Percentiles rank a stretch among this genome's conserved stretches.
phyloP scores from a whole-genome alignment of 768 basidiomycete genomes.

The Amanita brunnescens region DNA sequence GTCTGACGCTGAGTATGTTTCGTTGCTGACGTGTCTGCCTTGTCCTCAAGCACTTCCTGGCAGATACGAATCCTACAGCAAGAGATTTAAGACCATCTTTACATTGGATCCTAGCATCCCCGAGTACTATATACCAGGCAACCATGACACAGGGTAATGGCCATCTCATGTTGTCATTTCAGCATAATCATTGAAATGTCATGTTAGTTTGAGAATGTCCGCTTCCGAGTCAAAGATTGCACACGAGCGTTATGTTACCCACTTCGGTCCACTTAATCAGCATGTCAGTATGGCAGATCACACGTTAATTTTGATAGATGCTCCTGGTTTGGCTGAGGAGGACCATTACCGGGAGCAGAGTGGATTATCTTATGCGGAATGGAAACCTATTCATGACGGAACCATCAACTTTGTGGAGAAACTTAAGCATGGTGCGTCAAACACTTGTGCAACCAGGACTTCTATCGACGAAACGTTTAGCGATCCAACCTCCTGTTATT shows the following conservation, averaged over 20 bases:
- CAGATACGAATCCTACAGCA: conserved; percentile 70
- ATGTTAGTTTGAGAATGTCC: conserved; percentile 40
- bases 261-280: conserved; percentile 72
- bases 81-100: conserved; percentile 69
- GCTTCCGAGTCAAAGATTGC: conserved; percentile 37
- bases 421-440: conserved; percentile 26
- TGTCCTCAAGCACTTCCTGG: background rate
- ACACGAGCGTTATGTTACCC: conserved; percentile 49
- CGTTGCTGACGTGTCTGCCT: background rate
- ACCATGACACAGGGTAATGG: conserved; percentile 76
- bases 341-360: conserved; percentile 41
- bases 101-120: conserved; percentile 36
- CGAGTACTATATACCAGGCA: conserved; percentile 75
- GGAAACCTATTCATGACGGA: conserved; percentile 40
- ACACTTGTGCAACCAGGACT: background rate
- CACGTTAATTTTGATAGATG: conserved; percentile 64
- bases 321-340: conserved; percentile 68
- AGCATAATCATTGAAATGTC: conserved; percentile 18
- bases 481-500: conserved; percentile 40
- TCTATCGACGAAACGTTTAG: background rate
- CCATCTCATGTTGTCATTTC: conserved; percentile 9
- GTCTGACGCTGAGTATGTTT: conserved; percentile 56
- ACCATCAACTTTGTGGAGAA: conserved; percentile 46
- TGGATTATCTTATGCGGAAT: conserved; percentile 33
- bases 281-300: conserved; percentile 61